phyloP scores from a whole-genome alignment of 2,329 filamentous ascomycete species.

The Chalaropsis thielavioides region DNA sequence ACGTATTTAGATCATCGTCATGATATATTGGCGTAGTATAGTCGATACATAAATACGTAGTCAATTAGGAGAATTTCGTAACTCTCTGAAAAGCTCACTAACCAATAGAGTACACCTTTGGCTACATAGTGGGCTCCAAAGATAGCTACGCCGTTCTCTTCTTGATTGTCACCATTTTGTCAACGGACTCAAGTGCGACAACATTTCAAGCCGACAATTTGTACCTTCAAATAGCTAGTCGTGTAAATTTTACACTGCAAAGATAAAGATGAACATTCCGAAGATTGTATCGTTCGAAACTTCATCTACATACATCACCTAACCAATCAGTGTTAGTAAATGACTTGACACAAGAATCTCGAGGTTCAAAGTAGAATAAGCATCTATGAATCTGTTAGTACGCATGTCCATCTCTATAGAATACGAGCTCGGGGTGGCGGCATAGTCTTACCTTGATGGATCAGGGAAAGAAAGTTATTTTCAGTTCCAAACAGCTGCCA shows the following conservation, averaged over 20 bases:
- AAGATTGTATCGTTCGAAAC: not conserved
- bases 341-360: not conserved
- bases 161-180: too few species aligned
- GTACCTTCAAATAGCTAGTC: not conserved
- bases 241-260: not conserved
- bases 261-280: not conserved
- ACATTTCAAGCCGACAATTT: too few species aligned
- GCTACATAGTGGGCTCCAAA: too few species aligned
- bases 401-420: not conserved
- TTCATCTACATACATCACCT: not conserved
- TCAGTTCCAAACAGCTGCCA: conserved; percentile 32
- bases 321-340: not conserved
- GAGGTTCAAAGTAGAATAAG: not conserved
- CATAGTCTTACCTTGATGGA: conserved; percentile 9
- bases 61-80: too few species aligned
- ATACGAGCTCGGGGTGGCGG: too few species aligned
- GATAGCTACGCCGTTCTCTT: too few species aligned
- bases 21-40: too few species aligned
- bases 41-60: too few species aligned
- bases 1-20: too few species aligned
- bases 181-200: too few species aligned
- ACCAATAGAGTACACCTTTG: too few species aligned
- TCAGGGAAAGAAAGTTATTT: conserved; percentile 27
- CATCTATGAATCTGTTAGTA: conserved; percentile 4
- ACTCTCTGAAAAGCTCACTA: too few species aligned